These are phyloP conservation scores for Hemileccinum impolitum DNA, from an alignment of 768 basidiomycete genomes.

Conservation along the genomic window DNA sequence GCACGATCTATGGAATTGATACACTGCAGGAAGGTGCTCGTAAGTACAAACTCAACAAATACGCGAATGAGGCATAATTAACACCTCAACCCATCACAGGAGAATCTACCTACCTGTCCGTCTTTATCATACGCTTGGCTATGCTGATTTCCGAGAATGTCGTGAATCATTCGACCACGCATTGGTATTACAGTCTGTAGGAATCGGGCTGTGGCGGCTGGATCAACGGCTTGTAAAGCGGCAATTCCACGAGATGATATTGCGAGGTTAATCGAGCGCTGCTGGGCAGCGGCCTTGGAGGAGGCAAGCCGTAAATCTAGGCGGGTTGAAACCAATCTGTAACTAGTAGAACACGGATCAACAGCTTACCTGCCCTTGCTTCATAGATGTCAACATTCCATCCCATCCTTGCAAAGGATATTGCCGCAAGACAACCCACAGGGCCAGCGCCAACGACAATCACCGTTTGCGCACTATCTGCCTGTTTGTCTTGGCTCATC, in stretches of 20 bases:
- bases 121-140: conserved; percentile 87
- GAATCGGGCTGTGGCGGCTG: conserved; percentile 63
- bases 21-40: conserved; percentile 50
- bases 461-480: conserved; percentile 38
- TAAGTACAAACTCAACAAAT: conserved; percentile 22
- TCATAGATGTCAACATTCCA: conserved; percentile 84
- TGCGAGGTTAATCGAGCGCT: conserved; percentile 94
- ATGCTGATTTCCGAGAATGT: conserved; percentile 61
- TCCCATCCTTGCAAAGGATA: conserved; percentile 80
- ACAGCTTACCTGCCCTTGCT: conserved; percentile 61
- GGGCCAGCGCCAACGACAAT: conserved; percentile 86
- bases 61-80: conserved; percentile 13
- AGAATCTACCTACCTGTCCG: conserved; percentile 65
- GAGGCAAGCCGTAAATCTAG: conserved; percentile 73
- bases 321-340: conserved; percentile 12
- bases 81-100: conserved; percentile 8
- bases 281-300: conserved; percentile 60
- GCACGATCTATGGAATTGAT: conserved; percentile 93
- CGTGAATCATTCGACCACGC: conserved; percentile 95
- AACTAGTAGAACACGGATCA: conserved; percentile 11
- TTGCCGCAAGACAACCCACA: conserved; percentile 88
- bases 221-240: conserved; percentile 80
- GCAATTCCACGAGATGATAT: conserved; percentile 92
- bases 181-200: conserved; percentile 85
- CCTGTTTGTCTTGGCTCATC: conserved; percentile 13